Evolutionary conservation across 441 rosid species (phyloP).

Genomic region (Croton setiger): DNA sequence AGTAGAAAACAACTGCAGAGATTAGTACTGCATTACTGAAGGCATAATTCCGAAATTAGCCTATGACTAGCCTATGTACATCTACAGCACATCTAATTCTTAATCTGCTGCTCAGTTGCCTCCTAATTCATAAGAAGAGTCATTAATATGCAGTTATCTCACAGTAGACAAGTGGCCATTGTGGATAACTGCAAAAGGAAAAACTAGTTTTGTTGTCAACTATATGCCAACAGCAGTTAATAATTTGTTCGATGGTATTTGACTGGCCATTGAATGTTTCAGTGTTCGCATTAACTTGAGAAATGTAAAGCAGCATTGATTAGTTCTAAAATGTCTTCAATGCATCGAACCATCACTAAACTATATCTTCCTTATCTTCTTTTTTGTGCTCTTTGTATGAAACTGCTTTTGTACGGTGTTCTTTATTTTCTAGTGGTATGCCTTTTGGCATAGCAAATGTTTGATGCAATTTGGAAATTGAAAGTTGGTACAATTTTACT

Average conservation of each 20-base stretch:
- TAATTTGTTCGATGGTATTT: not conserved
- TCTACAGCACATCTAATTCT: not conserved
- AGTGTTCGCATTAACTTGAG: not conserved
- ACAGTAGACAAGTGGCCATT: not conserved
- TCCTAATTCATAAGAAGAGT: not conserved
- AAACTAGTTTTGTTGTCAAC: not conserved
- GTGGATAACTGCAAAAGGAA: not conserved
- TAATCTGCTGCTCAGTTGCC: not conserved
- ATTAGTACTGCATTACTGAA: not conserved
- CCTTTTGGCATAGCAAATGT: conserved; percentile 6
- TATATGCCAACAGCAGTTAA: no score
- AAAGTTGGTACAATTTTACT: conserved; percentile 14
- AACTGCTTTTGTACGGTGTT: conserved; percentile 1
- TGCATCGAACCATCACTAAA: not conserved
- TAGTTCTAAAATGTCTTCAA: not conserved
- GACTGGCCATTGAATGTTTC: not conserved
- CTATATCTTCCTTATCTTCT: not conserved
- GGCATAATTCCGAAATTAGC: not conserved
- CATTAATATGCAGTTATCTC: not conserved
- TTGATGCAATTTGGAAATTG: conserved; percentile 14
- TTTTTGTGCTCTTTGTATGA: not conserved
- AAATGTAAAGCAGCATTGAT: not conserved
- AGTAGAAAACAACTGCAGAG: not conserved
- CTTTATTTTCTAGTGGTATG: not conserved
- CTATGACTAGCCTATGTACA: not conserved